phyloP scores from a whole-genome alignment of 1,284 basidiomycete genomes.

The Cystobasidium slooffiae region DNA sequence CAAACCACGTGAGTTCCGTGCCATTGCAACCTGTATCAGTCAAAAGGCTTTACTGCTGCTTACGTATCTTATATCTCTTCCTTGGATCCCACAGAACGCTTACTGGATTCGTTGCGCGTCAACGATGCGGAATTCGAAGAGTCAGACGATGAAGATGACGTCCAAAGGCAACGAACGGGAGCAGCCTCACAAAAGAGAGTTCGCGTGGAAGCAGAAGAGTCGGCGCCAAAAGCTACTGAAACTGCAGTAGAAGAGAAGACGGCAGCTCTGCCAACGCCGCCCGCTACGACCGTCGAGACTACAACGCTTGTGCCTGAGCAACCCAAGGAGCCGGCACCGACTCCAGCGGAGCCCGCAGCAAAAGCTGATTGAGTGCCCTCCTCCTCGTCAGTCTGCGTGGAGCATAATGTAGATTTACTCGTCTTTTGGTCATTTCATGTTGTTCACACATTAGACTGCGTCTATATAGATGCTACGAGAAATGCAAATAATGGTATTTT shows the following conservation, averaged over 20 bases:
- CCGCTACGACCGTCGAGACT: background rate
- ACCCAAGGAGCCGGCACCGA: slow-evolving; percentile 6
- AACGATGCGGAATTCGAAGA: slow-evolving; percentile 68
- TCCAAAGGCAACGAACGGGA: slow-evolving; percentile 31
- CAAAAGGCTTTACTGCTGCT: background rate
- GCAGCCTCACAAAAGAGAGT: slow-evolving; percentile 30
- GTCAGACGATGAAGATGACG: slow-evolving; percentile 65
- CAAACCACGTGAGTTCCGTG: slow-evolving; percentile 63
- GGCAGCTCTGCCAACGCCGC: background rate
- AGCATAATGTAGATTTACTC: background rate
- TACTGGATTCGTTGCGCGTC: slow-evolving; percentile 71
- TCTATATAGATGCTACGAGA: slow-evolving; percentile 9
- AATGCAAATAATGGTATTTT: slow-evolving; percentile 5
- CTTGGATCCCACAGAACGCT: slow-evolving; percentile 57
- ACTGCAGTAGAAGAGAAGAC: background rate
- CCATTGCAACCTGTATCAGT: background rate
- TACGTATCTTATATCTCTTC: no score
- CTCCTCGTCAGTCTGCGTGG: background rate
- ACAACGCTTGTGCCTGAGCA: background rate
- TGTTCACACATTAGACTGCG: slow-evolving; percentile 11
- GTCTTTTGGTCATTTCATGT: slow-evolving; percentile 1
- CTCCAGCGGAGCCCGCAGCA: background rate
- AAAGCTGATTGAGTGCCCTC: background rate
- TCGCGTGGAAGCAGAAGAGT: slow-evolving; percentile 33
- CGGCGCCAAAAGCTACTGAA: slow-evolving; percentile 2